A percentile compares a stretch with the other conserved stretches of the same genome.
These are phyloP conservation scores for Neofusicoccum sp. DNA, from an alignment of 2,329 filamentous ascomycete genomes.

Conservation along the genomic window DNA sequence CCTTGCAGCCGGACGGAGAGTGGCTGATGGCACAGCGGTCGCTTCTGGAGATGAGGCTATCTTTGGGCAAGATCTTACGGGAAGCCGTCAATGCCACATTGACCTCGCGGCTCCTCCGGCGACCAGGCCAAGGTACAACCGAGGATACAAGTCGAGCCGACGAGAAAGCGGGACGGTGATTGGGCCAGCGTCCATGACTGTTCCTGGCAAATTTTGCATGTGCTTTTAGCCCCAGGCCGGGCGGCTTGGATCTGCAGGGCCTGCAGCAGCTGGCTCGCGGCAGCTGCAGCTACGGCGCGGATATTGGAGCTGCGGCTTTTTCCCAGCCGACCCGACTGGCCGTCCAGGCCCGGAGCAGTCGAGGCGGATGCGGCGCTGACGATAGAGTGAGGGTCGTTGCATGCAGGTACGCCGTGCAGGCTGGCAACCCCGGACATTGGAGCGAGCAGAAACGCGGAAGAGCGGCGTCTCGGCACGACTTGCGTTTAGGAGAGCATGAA, in stretches of 20 bases:
- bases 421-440: background rate
- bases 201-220: background rate
- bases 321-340: background rate
- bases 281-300: background rate
- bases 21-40: background rate
- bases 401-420: slow-evolving; percentile 1
- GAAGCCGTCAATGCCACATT: background rate
- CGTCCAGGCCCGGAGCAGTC: background rate
- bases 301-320: background rate
- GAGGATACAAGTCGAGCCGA: background rate
- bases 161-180: background rate
- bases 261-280: background rate
- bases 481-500: background rate
- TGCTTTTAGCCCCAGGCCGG: slow-evolving; percentile 4
- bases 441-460: background rate
- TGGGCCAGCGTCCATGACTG: background rate
- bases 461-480: background rate
- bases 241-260: background rate
- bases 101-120: background rate
- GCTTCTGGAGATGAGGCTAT: background rate
- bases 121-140: background rate
- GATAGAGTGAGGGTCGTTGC: background rate
- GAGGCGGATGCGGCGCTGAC: background rate
- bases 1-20: too few relatives aligned
- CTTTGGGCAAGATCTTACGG: background rate